Conservation (phyloP, 2,329 filamentous ascomycete species). For the Canariomyces notabilis region DNA sequence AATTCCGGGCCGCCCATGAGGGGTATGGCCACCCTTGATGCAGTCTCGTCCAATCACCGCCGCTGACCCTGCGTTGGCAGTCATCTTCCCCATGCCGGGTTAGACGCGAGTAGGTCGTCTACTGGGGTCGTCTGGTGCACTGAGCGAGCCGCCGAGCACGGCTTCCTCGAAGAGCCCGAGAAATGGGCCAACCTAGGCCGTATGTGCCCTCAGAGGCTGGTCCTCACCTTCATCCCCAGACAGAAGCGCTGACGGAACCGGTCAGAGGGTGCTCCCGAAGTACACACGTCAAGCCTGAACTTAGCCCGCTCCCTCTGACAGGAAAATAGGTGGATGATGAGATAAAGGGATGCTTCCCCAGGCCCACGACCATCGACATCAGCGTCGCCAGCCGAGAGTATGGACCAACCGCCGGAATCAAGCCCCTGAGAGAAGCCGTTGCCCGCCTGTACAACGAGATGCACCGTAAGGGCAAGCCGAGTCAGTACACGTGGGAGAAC, state of each 20-base stretch:
- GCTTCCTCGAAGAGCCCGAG: slow-evolving; percentile 75
- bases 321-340: slow-evolving; percentile 69
- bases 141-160: slow-evolving; percentile 82
- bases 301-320: neutral
- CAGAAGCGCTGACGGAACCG: neutral
- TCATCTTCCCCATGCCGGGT: slow-evolving; percentile 83
- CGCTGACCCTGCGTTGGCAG: slow-evolving; percentile 13
- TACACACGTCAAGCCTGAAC: slow-evolving; percentile 2
- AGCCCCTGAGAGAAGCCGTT: slow-evolving; percentile 80
- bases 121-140: slow-evolving; percentile 95
- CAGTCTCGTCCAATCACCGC: too few relatives aligned
- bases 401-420: slow-evolving; percentile 90
- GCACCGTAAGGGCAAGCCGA: slow-evolving; percentile 80
- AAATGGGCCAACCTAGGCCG: slow-evolving; percentile 87
- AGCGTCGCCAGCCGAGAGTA: slow-evolving; percentile 79
- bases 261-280: slow-evolving; percentile 72
- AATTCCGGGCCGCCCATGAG: slow-evolving; percentile 86
- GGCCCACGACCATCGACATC: slow-evolving; percentile 74
- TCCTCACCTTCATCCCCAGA: too few relatives aligned
- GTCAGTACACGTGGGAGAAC: slow-evolving; percentile 95
- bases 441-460: slow-evolving; percentile 90
- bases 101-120: slow-evolving; percentile 80
- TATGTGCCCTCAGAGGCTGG: slow-evolving; percentile 10
- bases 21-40: slow-evolving; percentile 40
- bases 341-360: slow-evolving; percentile 81